phyloP scores from a whole-genome alignment of 139 green algal genomes.

The Astrephomene gubernaculifera region DNA sequence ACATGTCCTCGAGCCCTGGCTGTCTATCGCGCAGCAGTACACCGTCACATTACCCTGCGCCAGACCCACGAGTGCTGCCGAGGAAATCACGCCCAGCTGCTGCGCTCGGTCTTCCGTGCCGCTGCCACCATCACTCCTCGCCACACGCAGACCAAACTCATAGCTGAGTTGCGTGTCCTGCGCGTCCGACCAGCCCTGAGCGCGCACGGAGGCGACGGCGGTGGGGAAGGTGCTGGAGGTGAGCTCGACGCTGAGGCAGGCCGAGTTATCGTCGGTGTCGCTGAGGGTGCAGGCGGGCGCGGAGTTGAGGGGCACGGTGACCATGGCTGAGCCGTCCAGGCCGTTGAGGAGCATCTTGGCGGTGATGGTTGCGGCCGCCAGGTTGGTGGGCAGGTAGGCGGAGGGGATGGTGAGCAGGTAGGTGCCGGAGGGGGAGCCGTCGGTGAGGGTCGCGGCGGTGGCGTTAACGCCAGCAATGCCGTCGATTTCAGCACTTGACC shows the following conservation, averaged over 20 bases:
- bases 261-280: too few species aligned
- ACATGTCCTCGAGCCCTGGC: not conserved
- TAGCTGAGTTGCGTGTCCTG: conserved; percentile 5
- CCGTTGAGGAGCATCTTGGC: not conserved
- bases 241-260: not conserved
- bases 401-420: conserved; percentile 27
- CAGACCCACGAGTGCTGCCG: conserved; percentile 19
- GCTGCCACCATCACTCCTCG: too few species aligned
- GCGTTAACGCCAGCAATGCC: not conserved
- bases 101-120: conserved; percentile 4
- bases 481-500: not conserved
- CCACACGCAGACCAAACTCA: conserved; percentile 34
- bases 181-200: conserved; percentile 1
- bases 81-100: not conserved
- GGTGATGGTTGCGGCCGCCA: not conserved
- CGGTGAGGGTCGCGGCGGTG: not conserved
- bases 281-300: conserved; percentile 12
- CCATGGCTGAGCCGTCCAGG: not conserved
- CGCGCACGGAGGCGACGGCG: not conserved
- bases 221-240: not conserved
- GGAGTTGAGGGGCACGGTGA: conserved; percentile 19
- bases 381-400: not conserved
- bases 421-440: not conserved
- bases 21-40: conserved; percentile 20
- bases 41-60: not conserved